Evolutionary conservation across 768 basidiomycete species (phyloP).

Genomic region (Roridomyces roridus): DNA sequence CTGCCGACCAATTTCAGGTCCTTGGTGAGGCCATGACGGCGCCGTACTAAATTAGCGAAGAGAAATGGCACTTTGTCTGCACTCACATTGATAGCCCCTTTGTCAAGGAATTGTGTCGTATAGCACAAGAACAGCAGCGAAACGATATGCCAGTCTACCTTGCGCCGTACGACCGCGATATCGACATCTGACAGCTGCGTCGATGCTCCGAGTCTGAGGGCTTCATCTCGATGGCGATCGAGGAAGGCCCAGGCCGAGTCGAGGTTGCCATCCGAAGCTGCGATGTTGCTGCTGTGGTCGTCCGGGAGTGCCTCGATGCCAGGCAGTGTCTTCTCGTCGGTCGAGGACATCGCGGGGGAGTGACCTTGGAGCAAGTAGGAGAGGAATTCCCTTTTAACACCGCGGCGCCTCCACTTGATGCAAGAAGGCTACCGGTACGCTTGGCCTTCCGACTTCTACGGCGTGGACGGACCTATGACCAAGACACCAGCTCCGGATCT

Average conservation of each 20-base stretch:
- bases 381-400: no score
- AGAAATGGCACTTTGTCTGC: not conserved
- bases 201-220: no score
- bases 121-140: not conserved
- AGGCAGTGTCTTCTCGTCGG: not conserved
- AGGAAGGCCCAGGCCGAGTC: not conserved
- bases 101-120: not conserved
- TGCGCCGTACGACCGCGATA: not conserved
- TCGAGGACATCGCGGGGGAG: not conserved
- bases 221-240: not conserved
- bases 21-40: not conserved
- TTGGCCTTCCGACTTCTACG: no score
- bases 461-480: no score
- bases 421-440: no score
- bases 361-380: no score
- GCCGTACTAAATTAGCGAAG: not conserved
- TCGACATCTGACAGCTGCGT: not conserved
- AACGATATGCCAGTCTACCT: not conserved
- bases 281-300: no score
- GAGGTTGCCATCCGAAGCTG: no score
- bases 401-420: no score
- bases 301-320: no score
- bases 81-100: not conserved
- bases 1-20: not conserved
- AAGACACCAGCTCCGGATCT: no score